These are phyloP conservation scores for Aspergillus calidoustus DNA, from an alignment of 2,329 filamentous ascomycete species.

Conservation along the genomic window DNA sequence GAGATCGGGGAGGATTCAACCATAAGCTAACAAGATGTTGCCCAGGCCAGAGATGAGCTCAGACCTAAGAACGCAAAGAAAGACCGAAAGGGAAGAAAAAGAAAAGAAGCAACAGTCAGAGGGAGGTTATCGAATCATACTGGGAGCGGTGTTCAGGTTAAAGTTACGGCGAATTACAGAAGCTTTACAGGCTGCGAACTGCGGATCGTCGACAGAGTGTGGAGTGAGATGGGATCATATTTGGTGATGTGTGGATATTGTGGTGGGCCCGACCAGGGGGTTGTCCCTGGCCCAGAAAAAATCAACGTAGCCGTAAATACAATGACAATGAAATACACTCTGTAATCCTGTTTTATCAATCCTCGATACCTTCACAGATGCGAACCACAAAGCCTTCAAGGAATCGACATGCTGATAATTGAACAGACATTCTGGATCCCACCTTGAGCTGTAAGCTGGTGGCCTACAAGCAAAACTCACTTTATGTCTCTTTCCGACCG, in stretches of 20 bases:
- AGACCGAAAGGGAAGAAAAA: constrained; percentile 15
- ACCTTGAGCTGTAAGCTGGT: neutral
- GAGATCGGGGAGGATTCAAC: constrained; percentile 25
- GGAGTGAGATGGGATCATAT: constrained; percentile 34
- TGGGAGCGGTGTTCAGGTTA: constrained; percentile 25
- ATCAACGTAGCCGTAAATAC: neutral
- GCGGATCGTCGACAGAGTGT: constrained; percentile 35
- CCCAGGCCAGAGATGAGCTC: constrained; percentile 26
- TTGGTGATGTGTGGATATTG: constrained; percentile 31
- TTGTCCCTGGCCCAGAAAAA: constrained; percentile 24
- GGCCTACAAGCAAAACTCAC: neutral
- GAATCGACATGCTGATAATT: neutral
- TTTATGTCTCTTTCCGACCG: neutral
- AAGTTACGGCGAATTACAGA: constrained; percentile 38
- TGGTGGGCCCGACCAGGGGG: constrained; percentile 30
- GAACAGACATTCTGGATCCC: neutral
- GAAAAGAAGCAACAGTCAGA: constrained; percentile 24
- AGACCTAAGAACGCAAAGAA: constrained; percentile 25
- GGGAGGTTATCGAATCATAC: constrained; percentile 29
- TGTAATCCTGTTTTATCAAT: neutral
- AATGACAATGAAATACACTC: neutral
- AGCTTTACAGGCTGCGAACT: constrained; percentile 36
- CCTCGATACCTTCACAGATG: neutral
- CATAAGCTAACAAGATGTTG: constrained; percentile 22
- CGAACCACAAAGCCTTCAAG: neutral